Conservation (phyloP, 164 flowering plant genomes). For the Dillenia turbinata region DNA sequence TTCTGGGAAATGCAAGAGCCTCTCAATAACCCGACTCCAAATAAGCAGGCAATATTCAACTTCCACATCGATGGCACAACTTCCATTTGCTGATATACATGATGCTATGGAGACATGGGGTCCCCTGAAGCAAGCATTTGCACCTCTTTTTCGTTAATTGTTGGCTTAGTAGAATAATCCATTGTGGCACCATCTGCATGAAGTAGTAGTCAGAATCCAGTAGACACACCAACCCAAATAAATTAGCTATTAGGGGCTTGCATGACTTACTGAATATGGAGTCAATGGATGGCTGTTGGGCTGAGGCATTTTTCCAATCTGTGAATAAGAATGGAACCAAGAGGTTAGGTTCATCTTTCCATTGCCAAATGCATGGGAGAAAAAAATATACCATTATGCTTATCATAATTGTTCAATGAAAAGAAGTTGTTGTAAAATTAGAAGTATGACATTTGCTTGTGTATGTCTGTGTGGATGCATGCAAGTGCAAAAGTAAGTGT, state of each 20-base stretch:
- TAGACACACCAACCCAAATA: background rate
- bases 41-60: constrained; percentile 31
- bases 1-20: constrained; percentile 9
- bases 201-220: background rate
- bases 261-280: constrained; percentile 33
- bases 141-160: constrained; percentile 8
- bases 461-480: too few species aligned
- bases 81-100: constrained; percentile 10
- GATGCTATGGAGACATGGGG: constrained; percentile 30
- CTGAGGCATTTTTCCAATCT: constrained; percentile 32
- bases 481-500: too few species aligned
- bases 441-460: too few species aligned
- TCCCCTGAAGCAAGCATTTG: constrained; percentile 24
- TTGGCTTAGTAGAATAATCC: constrained; percentile 25
- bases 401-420: too few species aligned
- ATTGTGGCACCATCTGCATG: constrained; percentile 45
- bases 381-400: too few species aligned
- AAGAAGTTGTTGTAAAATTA: too few species aligned
- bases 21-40: constrained; percentile 34
- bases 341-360: too few species aligned
- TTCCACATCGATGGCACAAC: background rate
- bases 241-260: background rate
- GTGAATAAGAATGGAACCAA: background rate
- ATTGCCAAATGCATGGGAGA: too few species aligned
- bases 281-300: constrained; percentile 33